Conservation (phyloP, 202 grass and related monocot genomes). For the Schoenoplectus triqueter region DNA sequence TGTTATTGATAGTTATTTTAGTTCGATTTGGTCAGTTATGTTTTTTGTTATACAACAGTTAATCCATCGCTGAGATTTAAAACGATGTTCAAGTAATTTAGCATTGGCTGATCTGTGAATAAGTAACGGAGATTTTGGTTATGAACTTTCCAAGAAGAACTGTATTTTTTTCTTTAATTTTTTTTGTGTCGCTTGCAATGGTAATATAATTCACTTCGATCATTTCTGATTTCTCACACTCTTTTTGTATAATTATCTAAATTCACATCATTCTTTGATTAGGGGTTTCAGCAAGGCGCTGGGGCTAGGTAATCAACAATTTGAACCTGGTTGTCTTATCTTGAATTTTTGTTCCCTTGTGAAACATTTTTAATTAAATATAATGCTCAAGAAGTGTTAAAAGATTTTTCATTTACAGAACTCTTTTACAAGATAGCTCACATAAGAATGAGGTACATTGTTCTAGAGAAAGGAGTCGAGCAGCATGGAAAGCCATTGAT, state of each 20-base stretch:
- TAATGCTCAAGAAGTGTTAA: neutral
- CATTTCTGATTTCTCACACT: slow-evolving; percentile 26
- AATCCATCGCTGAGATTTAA: neutral
- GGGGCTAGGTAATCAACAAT: slow-evolving; percentile 59
- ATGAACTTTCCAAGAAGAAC: slow-evolving; percentile 11
- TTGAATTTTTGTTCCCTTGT: neutral
- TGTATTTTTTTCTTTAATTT: slow-evolving; percentile 20
- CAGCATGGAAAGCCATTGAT: slow-evolving; percentile 82
- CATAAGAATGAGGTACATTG: slow-evolving; percentile 77
- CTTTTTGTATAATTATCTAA: slow-evolving; percentile 45
- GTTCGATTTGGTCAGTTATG: slow-evolving; percentile 27
- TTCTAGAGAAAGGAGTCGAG: slow-evolving; percentile 89
- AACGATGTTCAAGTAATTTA: neutral
- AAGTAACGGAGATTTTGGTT: neutral
- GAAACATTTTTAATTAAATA: slow-evolving; percentile 1
- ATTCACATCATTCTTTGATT: slow-evolving; percentile 50
- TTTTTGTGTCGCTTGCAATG: slow-evolving; percentile 14
- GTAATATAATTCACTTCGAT: slow-evolving; percentile 30
- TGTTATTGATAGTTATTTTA: neutral
- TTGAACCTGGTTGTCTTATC: neutral
- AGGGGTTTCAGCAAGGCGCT: slow-evolving; percentile 59
- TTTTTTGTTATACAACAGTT: slow-evolving; percentile 2
- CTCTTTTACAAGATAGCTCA: slow-evolving; percentile 60
- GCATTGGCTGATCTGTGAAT: neutral
- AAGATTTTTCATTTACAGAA: slow-evolving; percentile 45